A percentile compares a stretch with the other conserved stretches of the same genome.
Conservation (phyloP, 805 yeast species). For the Citeromyces nyonsensis region DNA sequence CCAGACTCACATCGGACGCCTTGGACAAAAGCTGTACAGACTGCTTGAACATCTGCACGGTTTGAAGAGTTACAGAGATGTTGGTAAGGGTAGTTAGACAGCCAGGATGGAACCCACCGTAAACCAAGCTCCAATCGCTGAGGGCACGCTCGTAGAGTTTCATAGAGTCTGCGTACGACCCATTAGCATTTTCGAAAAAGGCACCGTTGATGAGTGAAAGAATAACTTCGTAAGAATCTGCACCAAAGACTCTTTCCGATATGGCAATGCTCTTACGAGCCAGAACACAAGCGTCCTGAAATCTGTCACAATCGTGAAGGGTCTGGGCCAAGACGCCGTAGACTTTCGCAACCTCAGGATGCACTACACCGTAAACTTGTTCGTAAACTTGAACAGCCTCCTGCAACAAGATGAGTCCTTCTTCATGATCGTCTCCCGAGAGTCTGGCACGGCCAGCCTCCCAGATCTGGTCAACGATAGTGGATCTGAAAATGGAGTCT, state of each 20-base stretch:
- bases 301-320: constrained; percentile 42
- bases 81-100: constrained; percentile 46
- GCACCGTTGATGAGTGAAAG: constrained; percentile 66
- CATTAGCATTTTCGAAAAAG: constrained; percentile 46
- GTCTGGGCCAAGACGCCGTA: constrained; percentile 51
- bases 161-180: constrained; percentile 44
- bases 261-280: constrained; percentile 58
- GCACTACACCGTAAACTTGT: constrained; percentile 72
- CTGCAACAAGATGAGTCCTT: constrained; percentile 46
- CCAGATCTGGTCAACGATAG: constrained; percentile 62
- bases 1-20: constrained; percentile 33
- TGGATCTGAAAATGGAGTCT: constrained; percentile 49
- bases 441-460: constrained; percentile 36
- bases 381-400: constrained; percentile 66
- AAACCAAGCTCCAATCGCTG: constrained; percentile 38
- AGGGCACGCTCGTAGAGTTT: constrained; percentile 46
- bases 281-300: constrained; percentile 42
- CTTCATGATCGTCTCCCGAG: constrained; percentile 25
- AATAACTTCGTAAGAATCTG: constrained; percentile 66
- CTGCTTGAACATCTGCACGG: constrained; percentile 25
- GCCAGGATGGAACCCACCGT: constrained; percentile 57
- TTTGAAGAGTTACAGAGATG: constrained; percentile 42
- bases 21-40: constrained; percentile 37
- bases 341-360: constrained; percentile 62
- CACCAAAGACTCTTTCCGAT: constrained; percentile 68